phyloP scores from a whole-genome alignment of 768 basidiomycete species.

The Lentinula lateritia region DNA sequence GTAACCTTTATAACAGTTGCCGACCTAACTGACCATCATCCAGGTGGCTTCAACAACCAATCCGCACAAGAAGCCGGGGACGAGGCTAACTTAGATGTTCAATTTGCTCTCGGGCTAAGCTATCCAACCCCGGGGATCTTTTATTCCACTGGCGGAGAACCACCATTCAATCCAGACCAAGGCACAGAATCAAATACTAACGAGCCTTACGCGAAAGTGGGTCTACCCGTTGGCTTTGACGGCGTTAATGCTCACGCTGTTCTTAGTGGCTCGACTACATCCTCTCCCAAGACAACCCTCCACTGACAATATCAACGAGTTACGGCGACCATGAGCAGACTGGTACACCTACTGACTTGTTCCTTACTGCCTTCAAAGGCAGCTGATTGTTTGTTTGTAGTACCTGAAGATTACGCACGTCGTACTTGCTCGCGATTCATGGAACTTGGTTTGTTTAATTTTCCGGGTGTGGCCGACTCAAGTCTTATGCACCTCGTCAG shows the following conservation, averaged over 20 bases:
- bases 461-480: neutral
- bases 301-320: slow-evolving; percentile 46
- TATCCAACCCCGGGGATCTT: slow-evolving; percentile 43
- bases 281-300: slow-evolving; percentile 27
- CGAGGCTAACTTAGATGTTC: slow-evolving; percentile 66
- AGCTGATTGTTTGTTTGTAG: slow-evolving; percentile 13
- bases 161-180: slow-evolving; percentile 6
- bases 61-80: slow-evolving; percentile 42
- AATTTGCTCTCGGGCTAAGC: slow-evolving; percentile 61
- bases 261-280: slow-evolving; percentile 49
- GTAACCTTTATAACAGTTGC: neutral
- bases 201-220: slow-evolving; percentile 5
- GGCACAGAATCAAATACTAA: neutral
- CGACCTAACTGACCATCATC: slow-evolving; percentile 4
- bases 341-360: slow-evolving; percentile 19
- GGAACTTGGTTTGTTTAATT: slow-evolving; percentile 27
- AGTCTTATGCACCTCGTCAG: slow-evolving; percentile 16
- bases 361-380: neutral
- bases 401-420: slow-evolving; percentile 39
- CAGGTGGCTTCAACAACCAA: slow-evolving; percentile 62
- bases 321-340: slow-evolving; percentile 56
- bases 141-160: slow-evolving; percentile 6
- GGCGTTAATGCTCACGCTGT: neutral
- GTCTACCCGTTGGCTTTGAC: neutral
- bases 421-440: slow-evolving; percentile 44